Base-by-base conservation (phyloP, 805 yeast genomes). In the Suhomyces emberorum region DNA sequence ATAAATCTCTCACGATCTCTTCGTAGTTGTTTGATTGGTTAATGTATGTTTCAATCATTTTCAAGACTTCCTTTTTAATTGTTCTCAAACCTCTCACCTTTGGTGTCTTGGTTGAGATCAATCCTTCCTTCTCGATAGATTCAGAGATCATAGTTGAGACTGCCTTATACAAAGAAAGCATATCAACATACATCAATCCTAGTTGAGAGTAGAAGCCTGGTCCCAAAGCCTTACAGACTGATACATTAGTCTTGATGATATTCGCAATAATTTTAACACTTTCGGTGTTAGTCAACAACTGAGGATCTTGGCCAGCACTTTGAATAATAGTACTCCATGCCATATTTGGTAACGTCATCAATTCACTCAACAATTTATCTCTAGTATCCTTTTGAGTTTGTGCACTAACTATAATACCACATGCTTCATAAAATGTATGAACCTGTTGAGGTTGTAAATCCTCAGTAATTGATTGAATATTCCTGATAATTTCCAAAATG, bases 401-500 rank as follows among this genome's bases (percentile, higher is more conserved):
- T 9, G 96, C 96, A 35, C 89, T 78, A 24, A 93, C 77, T 38
- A 93, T 91, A 42, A 84, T 79, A 50, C 97, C 97, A 70, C 98
- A 91, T 1, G 98, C 98, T 65, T 86, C 96, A 61, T 93, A 93
- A 57, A 93, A 93, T 2, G 97, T 88, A 60, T 93, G 98, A 18
- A 93, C 95, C 63, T 93, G 99, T 60, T 91, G 97, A 16, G 99
- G 96, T 54, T 83, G 91, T 54, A 93, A 72, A 58, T 93, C 98
- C 39, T 84, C 86, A 3, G 98, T 93, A 41, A 88, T 89, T 28
- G 72, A 69, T 61, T 85, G 93, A 43, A 93, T 83, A 51, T 81
- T 81, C 44, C 79, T 71, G 35, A 93, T 88, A 44, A 93, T 89
- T 48, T 88, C 95, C 55, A 84, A 86, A 47, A 93, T 85, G 53